Evolutionary conservation across 2,329 filamentous ascomycete genomes (phyloP), one percentile per base, ranked within the genome.

Genomic region (Colletotrichum melonis): DNA sequence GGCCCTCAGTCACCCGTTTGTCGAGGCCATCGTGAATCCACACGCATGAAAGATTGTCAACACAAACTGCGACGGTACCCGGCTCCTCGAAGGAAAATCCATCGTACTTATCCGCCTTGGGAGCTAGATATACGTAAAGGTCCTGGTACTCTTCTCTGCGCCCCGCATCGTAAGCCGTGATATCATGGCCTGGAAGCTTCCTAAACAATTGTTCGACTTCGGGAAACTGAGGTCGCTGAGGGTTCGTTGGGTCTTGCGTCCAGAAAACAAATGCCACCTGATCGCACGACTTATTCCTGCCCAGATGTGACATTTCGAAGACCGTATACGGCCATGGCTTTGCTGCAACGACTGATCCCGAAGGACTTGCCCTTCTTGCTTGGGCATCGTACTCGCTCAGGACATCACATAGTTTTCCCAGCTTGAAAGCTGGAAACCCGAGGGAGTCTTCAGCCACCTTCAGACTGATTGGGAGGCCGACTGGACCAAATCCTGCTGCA

Each of bases 151-250:
- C 19, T 22, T 22, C 7, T 49, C 5, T 9, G 3, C 0, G 16
- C 1, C 7, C 19, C 4, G 42, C 42, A 49, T 9, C 42, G 19
- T 5, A 9, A n/a, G 42, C 42, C 19, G 42, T 49, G 8, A 49
- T 19, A 0, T 46, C 1, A 2, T 1, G 2, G 26, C 11, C 7
- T 1, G 46, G n/a, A 7, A 11, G 2, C 7, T 32, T 57, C 5
- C 1, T 7, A 7, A 46, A 46, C 3, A 19, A 46, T n/a, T 19
- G 42, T 46, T 46, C 42, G 5, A 46, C 42, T 7, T 19, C 42
- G 42, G 42, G 42, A 46, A 8, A 6, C 42, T n/a, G 16, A 19
- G 14, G 42, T 16, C 14, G 42, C 42, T 46, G 2, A 7, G 14
- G 1, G 19, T n/a, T 46, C 19, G 16, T n/a, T n/a, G 19, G 42